phyloP scores from a whole-genome alignment of 129 eudicot genomes.

The Flaveria bidentis region DNA sequence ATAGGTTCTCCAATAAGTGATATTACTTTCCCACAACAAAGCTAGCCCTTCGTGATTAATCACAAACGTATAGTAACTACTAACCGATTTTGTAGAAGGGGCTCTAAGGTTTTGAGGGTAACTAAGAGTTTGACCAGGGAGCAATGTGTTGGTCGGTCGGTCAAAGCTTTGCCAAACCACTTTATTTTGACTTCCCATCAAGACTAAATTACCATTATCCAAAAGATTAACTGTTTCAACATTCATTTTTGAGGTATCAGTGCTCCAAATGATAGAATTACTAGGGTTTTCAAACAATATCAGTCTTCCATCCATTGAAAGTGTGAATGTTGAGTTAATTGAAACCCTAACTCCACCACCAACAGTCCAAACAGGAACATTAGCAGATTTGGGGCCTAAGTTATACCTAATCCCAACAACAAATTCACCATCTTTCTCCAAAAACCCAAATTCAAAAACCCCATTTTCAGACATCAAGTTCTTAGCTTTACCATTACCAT shows the following conservation, averaged over 20 bases:
- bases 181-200: constrained; percentile 40
- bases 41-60: constrained; percentile 55
- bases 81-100: constrained; percentile 47
- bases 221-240: constrained; percentile 60
- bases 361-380: constrained; percentile 71
- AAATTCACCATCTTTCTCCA: constrained; percentile 51
- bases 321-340: constrained; percentile 58
- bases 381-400: constrained; percentile 43
- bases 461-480: constrained; percentile 71
- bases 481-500: constrained; percentile 24
- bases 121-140: constrained; percentile 65
- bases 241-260: constrained; percentile 62
- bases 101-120: constrained; percentile 72
- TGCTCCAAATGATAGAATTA: constrained; percentile 64
- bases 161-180: constrained; percentile 71
- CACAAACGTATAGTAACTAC: constrained; percentile 67
- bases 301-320: constrained; percentile 62
- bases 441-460: constrained; percentile 71
- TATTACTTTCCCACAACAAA: constrained; percentile 74
- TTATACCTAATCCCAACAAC: constrained; percentile 67
- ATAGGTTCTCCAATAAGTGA: constrained; percentile 66
- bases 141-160: constrained; percentile 64
- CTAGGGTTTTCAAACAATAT: constrained; percentile 49
- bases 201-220: constrained; percentile 67
- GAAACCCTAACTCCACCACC: constrained; percentile 82